Conservation (phyloP, 2,329 filamentous ascomycete species). For the Chalara sp. region DNA sequence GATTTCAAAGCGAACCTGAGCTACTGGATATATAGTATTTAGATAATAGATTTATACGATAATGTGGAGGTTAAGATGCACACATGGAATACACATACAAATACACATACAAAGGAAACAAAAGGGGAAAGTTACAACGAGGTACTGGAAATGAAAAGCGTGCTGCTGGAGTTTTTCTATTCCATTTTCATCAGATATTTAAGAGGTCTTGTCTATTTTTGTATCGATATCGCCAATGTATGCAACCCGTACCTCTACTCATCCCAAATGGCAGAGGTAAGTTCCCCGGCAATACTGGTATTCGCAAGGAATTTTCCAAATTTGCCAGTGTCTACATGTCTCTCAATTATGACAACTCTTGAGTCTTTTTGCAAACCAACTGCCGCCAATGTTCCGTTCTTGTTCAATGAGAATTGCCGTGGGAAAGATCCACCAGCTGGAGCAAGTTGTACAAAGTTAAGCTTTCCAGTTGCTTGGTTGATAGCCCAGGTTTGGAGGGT, state of each 20-base stretch:
- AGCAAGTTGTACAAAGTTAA: conserved; percentile 35
- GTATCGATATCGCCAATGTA: too few relatives aligned
- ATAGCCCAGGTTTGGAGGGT: conserved; percentile 58
- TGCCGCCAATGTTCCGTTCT: conserved; percentile 36
- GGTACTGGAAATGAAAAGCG: too few relatives aligned
- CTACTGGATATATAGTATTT: too few relatives aligned
- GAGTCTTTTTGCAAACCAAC: conserved; percentile 36
- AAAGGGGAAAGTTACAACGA: too few relatives aligned
- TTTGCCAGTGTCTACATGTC: conserved; percentile 34
- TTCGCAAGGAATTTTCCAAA: conserved; percentile 28
- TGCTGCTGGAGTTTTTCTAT: too few relatives aligned
- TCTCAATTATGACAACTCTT: conserved; percentile 33
- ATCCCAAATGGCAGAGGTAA: conserved; percentile 25
- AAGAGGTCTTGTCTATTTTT: too few relatives aligned
- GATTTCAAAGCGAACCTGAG: too few relatives aligned
- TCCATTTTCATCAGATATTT: too few relatives aligned
- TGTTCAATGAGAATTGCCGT: conserved; percentile 40
- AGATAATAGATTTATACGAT: too few relatives aligned
- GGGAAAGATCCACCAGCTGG: conserved; percentile 39
- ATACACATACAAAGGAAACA: too few relatives aligned
- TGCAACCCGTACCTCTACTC: conserved; percentile 11
- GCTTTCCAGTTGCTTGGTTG: conserved; percentile 35
- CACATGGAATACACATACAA: too few relatives aligned
- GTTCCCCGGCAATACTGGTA: conserved; percentile 16
- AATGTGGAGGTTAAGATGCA: too few relatives aligned